Evolutionary conservation across 768 basidiomycete genomes (phyloP).

Genomic region (Amanita thiersii): DNA sequence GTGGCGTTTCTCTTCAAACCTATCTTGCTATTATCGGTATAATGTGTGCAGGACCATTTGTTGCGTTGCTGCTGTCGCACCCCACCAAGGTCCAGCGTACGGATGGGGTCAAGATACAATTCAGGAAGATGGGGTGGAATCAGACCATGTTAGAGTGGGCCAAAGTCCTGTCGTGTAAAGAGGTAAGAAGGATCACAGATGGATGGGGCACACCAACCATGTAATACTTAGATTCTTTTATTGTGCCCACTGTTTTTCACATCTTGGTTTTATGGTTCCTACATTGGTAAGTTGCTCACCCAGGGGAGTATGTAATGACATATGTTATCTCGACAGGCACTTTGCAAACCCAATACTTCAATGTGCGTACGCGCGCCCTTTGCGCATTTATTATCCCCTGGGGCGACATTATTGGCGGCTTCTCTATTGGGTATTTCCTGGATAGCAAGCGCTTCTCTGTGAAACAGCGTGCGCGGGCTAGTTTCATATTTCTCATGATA

Average conservation of each 20-base stretch:
- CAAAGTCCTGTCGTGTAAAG: too few species aligned
- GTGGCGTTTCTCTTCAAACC: constrained; percentile 23
- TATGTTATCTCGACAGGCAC: constrained; percentile 17
- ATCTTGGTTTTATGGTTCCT: constrained; percentile 24
- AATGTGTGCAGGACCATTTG: constrained; percentile 27
- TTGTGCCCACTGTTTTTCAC: constrained; percentile 26
- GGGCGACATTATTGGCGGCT: constrained; percentile 21
- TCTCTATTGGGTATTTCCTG: constrained; percentile 24
- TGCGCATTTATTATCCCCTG: constrained; percentile 22
- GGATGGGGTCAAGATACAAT: too few species aligned
- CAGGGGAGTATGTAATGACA: neutral
- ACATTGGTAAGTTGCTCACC: constrained; percentile 15
- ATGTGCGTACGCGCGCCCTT: constrained; percentile 21
- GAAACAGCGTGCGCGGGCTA: constrained; percentile 22
- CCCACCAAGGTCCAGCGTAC: too few species aligned
- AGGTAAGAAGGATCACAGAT: too few species aligned
- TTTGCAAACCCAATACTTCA: constrained; percentile 24
- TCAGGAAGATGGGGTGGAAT: too few species aligned
- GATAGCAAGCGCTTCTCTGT: constrained; percentile 19
- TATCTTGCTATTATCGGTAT: constrained; percentile 26
- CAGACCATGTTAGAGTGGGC: too few species aligned
- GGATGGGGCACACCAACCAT: too few species aligned
- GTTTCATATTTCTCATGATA: constrained; percentile 21
- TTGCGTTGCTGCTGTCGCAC: too few species aligned
- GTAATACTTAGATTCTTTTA: too few species aligned